phyloP scores from a whole-genome alignment of 2,329 filamentous ascomycete species.

The Cadophora sp. region DNA sequence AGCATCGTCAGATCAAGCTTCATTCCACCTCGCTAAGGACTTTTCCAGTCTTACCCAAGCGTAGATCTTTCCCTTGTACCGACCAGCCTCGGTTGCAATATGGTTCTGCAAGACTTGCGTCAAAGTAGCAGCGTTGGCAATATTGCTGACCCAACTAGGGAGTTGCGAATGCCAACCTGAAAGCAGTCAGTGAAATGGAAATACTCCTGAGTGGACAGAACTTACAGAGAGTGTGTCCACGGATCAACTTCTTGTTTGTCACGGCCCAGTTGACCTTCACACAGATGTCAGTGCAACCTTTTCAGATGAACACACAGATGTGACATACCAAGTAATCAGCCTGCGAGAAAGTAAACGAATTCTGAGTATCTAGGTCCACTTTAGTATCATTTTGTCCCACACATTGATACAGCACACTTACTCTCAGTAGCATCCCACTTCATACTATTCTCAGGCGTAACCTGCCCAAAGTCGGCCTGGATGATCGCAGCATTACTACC shows the following conservation, averaged over 20 bases:
- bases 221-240: conserved; percentile 61
- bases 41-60: conserved; percentile 49
- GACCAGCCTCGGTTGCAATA: conserved; percentile 61
- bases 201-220: background rate
- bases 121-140: conserved; percentile 56
- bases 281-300: conserved; percentile 51
- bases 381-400: background rate
- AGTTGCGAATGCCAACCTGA: conserved; percentile 72
- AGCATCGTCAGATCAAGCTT: background rate
- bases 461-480: conserved; percentile 65
- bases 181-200: background rate
- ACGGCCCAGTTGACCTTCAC: conserved; percentile 65
- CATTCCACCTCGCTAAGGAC: no score
- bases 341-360: conserved; percentile 56
- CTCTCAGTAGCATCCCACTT: conserved; percentile 68
- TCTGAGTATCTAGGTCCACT: conserved; percentile 18
- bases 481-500: conserved; percentile 62
- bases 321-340: conserved; percentile 66
- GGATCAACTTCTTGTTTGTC: conserved; percentile 62
- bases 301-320: background rate
- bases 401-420: background rate
- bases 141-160: conserved; percentile 63
- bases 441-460: conserved; percentile 74
- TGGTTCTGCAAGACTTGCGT: conserved; percentile 64
- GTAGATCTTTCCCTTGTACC: conserved; percentile 69